phyloP scores from a whole-genome alignment of 345 rosid species.

The Lumnitzera littorea region DNA sequence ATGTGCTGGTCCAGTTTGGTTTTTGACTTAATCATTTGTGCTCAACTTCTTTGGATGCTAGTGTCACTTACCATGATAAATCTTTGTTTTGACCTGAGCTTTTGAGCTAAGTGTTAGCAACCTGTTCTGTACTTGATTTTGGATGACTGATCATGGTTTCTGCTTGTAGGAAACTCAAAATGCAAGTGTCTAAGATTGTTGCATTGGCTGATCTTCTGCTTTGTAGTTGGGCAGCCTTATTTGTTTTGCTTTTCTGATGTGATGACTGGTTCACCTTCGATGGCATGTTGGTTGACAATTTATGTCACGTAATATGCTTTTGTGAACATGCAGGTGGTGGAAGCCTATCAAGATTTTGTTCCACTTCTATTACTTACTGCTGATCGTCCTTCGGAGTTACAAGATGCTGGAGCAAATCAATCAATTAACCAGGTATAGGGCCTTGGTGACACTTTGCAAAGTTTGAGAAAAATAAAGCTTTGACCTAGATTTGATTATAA shows the following conservation, averaged over 20 bases:
- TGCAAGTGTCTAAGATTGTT: too few species aligned
- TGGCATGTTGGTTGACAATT: constrained; percentile 1
- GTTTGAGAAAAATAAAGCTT: neutral
- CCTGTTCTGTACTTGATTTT: too few species aligned
- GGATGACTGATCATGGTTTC: too few species aligned
- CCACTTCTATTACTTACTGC: constrained; percentile 86
- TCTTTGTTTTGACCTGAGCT: too few species aligned
- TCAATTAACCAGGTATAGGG: constrained; percentile 72
- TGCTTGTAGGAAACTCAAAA: too few species aligned
- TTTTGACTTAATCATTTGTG: too few species aligned
- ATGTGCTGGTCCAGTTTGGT: too few species aligned
- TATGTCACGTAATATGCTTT: constrained; percentile 1
- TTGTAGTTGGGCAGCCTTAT: neutral
- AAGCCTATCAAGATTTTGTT: constrained; percentile 92
- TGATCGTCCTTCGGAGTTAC: constrained; percentile 98
- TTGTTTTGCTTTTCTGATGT: neutral
- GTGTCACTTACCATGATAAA: too few species aligned
- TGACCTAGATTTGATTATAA: too few species aligned
- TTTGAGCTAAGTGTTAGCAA: too few species aligned
- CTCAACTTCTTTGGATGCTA: too few species aligned
- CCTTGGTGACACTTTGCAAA: neutral
- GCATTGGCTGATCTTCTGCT: too few species aligned
- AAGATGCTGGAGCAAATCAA: constrained; percentile 88
- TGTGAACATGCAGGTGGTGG: constrained; percentile 65
- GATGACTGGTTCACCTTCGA: neutral